Evolutionary conservation across 106 monocot genomes (phyloP).

Genomic region (Apostasia shenzhenica): DNA sequence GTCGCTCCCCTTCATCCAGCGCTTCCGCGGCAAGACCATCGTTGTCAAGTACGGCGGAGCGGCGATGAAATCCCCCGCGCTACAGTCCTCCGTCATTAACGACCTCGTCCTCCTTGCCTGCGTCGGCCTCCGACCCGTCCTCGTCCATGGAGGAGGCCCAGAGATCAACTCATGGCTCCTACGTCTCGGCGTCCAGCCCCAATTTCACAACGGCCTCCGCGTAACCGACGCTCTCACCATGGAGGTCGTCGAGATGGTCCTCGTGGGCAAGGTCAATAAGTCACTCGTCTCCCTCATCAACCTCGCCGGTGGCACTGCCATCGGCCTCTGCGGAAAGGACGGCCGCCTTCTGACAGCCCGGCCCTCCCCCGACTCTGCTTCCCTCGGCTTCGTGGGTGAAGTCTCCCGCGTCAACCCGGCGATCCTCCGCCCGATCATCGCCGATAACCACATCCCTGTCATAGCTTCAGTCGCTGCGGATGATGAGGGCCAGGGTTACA

Average conservation of each 20-base stretch:
- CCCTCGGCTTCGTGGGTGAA: constrained; percentile 90
- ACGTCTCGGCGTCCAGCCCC: constrained; percentile 55
- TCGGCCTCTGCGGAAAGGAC: constrained; percentile 86
- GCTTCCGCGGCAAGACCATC: constrained; percentile 81
- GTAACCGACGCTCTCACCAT: constrained; percentile 87
- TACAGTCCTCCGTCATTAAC: constrained; percentile 62
- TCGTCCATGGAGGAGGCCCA: constrained; percentile 90
- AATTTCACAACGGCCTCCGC: constrained; percentile 82
- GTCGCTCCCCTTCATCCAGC: constrained; percentile 88
- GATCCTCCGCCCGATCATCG: constrained; percentile 50
- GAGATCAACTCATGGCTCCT: constrained; percentile 83
- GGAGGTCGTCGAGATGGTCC: constrained; percentile 99
- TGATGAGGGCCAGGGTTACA: constrained; percentile 61
- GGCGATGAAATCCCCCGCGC: constrained; percentile 65
- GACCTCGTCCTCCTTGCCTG: constrained; percentile 90
- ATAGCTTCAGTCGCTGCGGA: constrained; percentile 89
- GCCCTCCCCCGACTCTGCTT: constrained; percentile 49
- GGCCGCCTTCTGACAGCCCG: constrained; percentile 70
- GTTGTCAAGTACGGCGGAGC: constrained; percentile 98
- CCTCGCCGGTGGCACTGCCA: constrained; percentile 68
- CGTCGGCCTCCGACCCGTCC: constrained; percentile 78
- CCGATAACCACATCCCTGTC: constrained; percentile 66
- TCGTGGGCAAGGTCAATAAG: constrained; percentile 91
- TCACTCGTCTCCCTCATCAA: constrained; percentile 76
- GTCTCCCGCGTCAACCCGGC: constrained; percentile 61